These are phyloP conservation scores for Solanum medicagineum DNA, from an alignment of 257 asterid species.

Conservation along the genomic window DNA sequence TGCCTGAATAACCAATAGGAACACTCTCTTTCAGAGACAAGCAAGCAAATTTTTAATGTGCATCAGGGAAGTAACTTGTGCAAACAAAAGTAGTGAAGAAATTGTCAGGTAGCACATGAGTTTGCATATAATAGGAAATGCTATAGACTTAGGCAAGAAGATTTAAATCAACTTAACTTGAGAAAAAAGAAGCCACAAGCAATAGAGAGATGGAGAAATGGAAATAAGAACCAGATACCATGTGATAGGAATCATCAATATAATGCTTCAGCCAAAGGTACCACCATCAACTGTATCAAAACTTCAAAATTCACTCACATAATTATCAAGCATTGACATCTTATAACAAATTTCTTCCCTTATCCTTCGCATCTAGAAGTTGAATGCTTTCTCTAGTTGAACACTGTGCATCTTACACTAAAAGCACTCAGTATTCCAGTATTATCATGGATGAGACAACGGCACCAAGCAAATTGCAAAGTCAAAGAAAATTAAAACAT, in stretches of 20 bases:
- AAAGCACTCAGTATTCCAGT: not conserved
- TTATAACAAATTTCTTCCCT: not conserved
- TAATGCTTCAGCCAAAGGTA: not conserved
- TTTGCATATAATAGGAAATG: not conserved
- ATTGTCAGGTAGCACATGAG: not conserved
- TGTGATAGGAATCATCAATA: not conserved
- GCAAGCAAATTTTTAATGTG: not conserved
- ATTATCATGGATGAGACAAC: not conserved
- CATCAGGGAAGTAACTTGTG: not conserved
- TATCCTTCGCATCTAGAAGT: not conserved
- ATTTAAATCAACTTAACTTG: not conserved
- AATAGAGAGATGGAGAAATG: not conserved
- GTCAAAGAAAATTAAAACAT: not conserved
- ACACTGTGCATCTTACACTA: not conserved
- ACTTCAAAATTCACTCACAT: not conserved
- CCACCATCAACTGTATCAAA: not conserved
- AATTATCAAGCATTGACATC: not conserved
- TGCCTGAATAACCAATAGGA: slow-evolving; percentile 24
- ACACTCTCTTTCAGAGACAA: not conserved
- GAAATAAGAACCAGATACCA: not conserved
- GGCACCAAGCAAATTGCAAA: slow-evolving; percentile 23
- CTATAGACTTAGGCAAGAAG: not conserved
- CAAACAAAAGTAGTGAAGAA: not conserved
- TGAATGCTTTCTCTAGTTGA: not conserved
- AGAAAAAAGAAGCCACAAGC: not conserved